Evolutionary conservation across 2,329 filamentous ascomycete species (phyloP), one percentile per base, ranked within the genome.

Genomic region (Fusarium gaditjirri): DNA sequence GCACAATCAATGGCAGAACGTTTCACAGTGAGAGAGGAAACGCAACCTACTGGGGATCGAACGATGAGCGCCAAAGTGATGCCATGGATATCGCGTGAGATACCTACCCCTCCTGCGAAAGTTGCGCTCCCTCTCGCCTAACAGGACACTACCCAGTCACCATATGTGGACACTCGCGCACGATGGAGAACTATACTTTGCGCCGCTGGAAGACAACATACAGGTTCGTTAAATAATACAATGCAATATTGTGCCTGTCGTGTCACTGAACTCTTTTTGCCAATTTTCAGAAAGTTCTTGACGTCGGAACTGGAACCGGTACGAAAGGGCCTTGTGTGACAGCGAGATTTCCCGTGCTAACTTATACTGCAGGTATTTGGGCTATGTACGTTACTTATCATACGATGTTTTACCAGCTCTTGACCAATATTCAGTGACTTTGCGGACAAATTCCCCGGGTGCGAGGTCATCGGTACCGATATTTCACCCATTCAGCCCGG

Each of bases 171-270:
- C 44, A 31, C 44, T 47, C 10, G 14, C 27, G 2, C 44, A 47
- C 21, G 27, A 47, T 9, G 44, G 44, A 31, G 44, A 47, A 3
- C 5, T 47, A 0, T 47, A 23, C 27, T 47, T 47, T 31, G 44
- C 44, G 7, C 44, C 44, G 17, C 1, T 47, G 3, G 27, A 23
- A 17, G 44, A 47, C 0, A 47, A 31, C 5, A 47, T 31, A 9
- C 44, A 47, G 44, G 44, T 47, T 31, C 10, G 27, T 47, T 23
- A 2, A 9, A 31, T 5, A 5, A 31, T 3, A 6, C 7, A 31
- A 17, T 12, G 0, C 7, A 31, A 17, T 12, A 0, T 7, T 17
- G 7, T 47, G 6, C 1, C 14, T n/a, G 1, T 17, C 27, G 1
- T 17, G 21, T n/a, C 31, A 3, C 5, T 31, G 4, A 47, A 7